Evolutionary conservation across 352 stramenopile genomes (phyloP).

Genomic region (Pythium sp.): DNA sequence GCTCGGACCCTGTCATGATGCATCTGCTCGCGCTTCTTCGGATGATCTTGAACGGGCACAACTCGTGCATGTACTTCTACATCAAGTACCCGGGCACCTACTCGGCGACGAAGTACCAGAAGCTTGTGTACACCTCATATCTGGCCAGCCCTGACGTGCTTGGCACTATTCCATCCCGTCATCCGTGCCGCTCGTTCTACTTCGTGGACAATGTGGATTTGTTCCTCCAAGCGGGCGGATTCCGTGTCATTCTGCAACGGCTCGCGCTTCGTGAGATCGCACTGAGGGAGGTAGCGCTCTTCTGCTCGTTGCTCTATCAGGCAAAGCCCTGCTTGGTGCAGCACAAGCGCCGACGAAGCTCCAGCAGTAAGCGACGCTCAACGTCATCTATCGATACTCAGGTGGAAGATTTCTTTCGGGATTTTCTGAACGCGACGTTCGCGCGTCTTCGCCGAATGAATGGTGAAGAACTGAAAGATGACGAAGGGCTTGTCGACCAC

Average conservation of each 20-base stretch:
- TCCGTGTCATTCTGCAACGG: constrained; percentile 67
- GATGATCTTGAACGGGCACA: constrained; percentile 77
- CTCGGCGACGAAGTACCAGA: constrained; percentile 51
- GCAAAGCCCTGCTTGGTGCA: constrained; percentile 72
- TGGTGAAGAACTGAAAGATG: constrained; percentile 74
- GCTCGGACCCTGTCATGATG: constrained; percentile 24
- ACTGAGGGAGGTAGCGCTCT: constrained; percentile 63
- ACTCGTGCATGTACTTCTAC: constrained; percentile 82
- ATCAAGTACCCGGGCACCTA: constrained; percentile 74
- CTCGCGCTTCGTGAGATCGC: constrained; percentile 40
- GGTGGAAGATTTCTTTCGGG: constrained; percentile 74
- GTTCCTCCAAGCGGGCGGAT: constrained; percentile 81
- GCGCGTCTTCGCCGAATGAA: constrained; percentile 63
- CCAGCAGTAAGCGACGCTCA: constrained; percentile 23
- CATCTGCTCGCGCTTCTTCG: constrained; percentile 66
- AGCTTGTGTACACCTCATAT: constrained; percentile 75
- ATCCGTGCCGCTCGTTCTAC: constrained; percentile 76
- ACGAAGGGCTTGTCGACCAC: constrained; percentile 75
- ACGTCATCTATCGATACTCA: constrained; percentile 28
- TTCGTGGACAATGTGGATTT: constrained; percentile 84
- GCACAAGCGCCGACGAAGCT: constrained; percentile 54
- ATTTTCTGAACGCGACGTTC: constrained; percentile 75
- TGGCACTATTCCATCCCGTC: constrained; percentile 49
- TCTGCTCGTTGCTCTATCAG: constrained; percentile 62
- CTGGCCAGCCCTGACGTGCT: constrained; percentile 58